phyloP scores from a whole-genome alignment of 805 yeast species.

The Kuraishia floccosa region DNA sequence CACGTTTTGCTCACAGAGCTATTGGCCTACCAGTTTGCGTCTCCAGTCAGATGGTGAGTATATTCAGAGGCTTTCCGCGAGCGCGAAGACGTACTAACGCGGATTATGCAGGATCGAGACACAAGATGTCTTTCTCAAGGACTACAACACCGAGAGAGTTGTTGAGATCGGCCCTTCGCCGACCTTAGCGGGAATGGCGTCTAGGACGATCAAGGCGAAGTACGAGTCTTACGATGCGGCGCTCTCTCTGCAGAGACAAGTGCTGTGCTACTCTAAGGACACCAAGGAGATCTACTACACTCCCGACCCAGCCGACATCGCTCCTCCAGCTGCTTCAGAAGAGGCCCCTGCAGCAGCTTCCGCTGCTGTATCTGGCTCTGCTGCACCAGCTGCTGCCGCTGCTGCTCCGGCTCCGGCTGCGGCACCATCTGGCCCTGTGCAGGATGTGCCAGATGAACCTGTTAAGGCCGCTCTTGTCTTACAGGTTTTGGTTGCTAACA shows the following conservation, averaged over 20 bases:
- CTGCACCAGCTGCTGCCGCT: slow-evolving; percentile 46
- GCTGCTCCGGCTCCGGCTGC: slow-evolving; percentile 55
- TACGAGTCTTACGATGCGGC: slow-evolving; percentile 99
- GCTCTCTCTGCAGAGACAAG: slow-evolving; percentile 84
- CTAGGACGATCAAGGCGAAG: slow-evolving; percentile 88
- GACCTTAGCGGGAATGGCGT: slow-evolving; percentile 97
- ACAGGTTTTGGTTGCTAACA: slow-evolving; percentile 90
- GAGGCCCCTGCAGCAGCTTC: slow-evolving; percentile 16
- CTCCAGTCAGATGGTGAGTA: slow-evolving; percentile 93
- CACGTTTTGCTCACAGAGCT: slow-evolving; percentile 91
- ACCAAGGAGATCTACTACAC: slow-evolving; percentile 94
- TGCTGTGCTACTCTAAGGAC: slow-evolving; percentile 90
- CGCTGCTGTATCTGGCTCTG: slow-evolving; percentile 28
- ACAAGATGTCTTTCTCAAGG: slow-evolving; percentile 92
- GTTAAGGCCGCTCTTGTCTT: slow-evolving; percentile 73
- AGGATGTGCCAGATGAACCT: slow-evolving; percentile 81
- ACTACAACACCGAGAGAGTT: slow-evolving; percentile 91
- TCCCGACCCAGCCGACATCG: slow-evolving; percentile 58
- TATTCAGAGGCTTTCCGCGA: not conserved
- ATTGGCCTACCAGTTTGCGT: slow-evolving; percentile 96
- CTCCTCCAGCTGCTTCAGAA: slow-evolving; percentile 19
- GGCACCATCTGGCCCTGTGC: slow-evolving; percentile 71
- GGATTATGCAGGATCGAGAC: slow-evolving; percentile 65
- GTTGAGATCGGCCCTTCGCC: slow-evolving; percentile 99
- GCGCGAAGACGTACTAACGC: slow-evolving; percentile 1